Evolutionary conservation across 2,329 filamentous ascomycete genomes (phyloP), one percentile per base, ranked within the genome.

Genomic region (Metarhizium guizhouense): DNA sequence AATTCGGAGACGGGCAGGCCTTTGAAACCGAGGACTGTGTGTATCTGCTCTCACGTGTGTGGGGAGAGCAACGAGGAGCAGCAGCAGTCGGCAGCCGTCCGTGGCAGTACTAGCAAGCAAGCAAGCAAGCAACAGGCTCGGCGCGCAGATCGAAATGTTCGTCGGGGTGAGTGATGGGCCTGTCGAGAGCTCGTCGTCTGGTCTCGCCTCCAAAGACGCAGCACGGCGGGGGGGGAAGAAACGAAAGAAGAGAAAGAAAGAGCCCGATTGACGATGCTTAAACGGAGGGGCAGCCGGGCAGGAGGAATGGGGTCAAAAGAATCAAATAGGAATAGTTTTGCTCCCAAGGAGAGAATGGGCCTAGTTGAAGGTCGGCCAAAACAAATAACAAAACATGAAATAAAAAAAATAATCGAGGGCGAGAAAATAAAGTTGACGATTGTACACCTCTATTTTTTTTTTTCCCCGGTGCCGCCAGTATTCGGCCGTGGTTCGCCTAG

Each of bases 181-280:
- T 51, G 54, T 52, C 51, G 53, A 36, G 16, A 38, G 36, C 42
- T 51, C 47, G 50, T 45, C 42, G 40, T 20, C 42, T 6, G 14
- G 5, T 45, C 38, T 40, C 38, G 14, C 11, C 38, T 40, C 38
- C 32, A 40, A 16, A 40, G 42, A 45, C 6, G 18, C n/a, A 18
- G 7, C 18, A 45, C 16, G 42, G 16, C n/a, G 42, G 42, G 42
- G 52, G 16, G 11, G 7, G n/a, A 20, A 45, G 54, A 47, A 48
- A 36, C 55, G 32, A 45, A 48, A 43, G 47, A 53, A 54, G 52
- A 52, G 55, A 47, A 54, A 54, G 36, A 54, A 47, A 51, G 52
- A 52, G 51, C 3, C 45, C 20, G 13, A 30, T 30, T 48, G 45
- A 48, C 25, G 45, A 48, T 48, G 45, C 13, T 48, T 30, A 20